A percentile compares a stretch with the other conserved stretches of the same genome.
Conservation (phyloP, 139 green algal genomes). For the Chara braunii region DNA sequence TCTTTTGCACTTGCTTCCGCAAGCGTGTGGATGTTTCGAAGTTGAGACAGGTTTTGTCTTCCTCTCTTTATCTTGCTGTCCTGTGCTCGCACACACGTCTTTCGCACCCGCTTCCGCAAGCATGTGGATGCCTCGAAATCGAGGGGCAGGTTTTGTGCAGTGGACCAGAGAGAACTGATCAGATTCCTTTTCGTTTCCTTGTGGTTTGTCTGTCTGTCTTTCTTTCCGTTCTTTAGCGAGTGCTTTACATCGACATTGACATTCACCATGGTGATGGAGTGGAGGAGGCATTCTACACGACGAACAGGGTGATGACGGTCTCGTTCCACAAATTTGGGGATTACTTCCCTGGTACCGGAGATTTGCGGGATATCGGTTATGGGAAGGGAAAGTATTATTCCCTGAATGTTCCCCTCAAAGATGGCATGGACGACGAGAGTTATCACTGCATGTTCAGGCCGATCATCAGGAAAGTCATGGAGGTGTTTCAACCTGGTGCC, state of each 20-base stretch:
- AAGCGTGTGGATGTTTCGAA: too few species aligned
- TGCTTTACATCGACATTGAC: slow-evolving; percentile 90
- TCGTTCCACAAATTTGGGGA: slow-evolving; percentile 97
- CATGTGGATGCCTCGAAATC: not conserved
- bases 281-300: slow-evolving; percentile 98
- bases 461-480: slow-evolving; percentile 63
- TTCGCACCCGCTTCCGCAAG: not conserved
- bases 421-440: slow-evolving; percentile 84
- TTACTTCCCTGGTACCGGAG: slow-evolving; percentile 93
- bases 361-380: slow-evolving; percentile 68
- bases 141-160: too few species aligned
- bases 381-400: slow-evolving; percentile 75
- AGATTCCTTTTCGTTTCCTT: not conserved
- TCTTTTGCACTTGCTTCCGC: too few species aligned
- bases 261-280: slow-evolving; percentile 98
- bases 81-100: too few species aligned
- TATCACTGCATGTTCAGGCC: slow-evolving; percentile 73
- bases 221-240: slow-evolving; percentile 20
- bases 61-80: too few species aligned
- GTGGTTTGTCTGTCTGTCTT: not conserved
- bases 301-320: slow-evolving; percentile 87
- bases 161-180: too few species aligned
- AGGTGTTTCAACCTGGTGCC: slow-evolving; percentile 74
- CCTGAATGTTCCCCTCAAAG: slow-evolving; percentile 87
- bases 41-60: too few species aligned